Evolutionary conservation across 2,329 filamentous ascomycete genomes (phyloP).

Genomic region (Aspergillus niger): DNA sequence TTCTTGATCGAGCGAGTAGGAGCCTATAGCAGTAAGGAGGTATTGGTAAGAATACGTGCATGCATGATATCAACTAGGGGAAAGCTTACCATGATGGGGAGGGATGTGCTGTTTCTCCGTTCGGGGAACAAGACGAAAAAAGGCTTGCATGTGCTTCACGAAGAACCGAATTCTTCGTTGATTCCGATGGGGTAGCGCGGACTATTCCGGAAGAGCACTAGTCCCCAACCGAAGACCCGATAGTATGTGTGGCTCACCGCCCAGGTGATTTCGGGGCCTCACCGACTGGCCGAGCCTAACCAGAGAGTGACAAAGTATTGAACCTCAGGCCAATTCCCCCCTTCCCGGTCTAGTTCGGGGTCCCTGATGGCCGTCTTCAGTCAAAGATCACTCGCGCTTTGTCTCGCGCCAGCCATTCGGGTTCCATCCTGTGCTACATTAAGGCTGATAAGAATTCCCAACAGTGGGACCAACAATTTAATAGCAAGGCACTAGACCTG

Average conservation of each 20-base stretch:
- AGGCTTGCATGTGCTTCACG: conserved; percentile 10
- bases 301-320: too few species aligned
- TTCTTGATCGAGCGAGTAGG: conserved; percentile 27
- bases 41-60: neutral
- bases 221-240: conserved; percentile 14
- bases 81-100: conserved; percentile 8
- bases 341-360: neutral
- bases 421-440: neutral
- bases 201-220: conserved; percentile 14
- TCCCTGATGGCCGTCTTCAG: neutral
- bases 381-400: neutral
- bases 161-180: conserved; percentile 10
- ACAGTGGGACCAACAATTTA: conserved; percentile 1
- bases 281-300: neutral
- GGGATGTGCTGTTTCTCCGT: neutral
- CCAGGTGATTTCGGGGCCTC: conserved; percentile 10
- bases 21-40: conserved; percentile 22
- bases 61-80: neutral
- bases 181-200: conserved; percentile 7
- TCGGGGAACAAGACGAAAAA: neutral
- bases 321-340: neutral
- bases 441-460: conserved; percentile 4
- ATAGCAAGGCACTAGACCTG: neutral
- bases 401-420: neutral
- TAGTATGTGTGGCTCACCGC: conserved; percentile 17